Base-by-base conservation (phyloP, 176 grass and related monocot genomes). In the Lolium multiflorum region DNA sequence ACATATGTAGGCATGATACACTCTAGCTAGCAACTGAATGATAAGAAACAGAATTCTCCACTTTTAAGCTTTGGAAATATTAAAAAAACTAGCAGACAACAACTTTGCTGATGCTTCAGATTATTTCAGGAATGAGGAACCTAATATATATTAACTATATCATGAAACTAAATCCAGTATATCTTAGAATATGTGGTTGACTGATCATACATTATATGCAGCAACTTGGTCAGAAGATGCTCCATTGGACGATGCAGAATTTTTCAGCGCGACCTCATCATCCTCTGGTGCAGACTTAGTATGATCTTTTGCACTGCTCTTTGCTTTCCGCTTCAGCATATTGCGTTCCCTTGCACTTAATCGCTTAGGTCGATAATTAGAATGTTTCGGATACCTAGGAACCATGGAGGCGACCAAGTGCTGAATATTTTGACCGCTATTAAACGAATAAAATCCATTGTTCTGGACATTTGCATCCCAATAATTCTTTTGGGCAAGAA, bases 251-350 rank as follows among this genome's bases (percentile, higher is more conserved):
- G 55, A 65, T 35, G 78, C 66, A 38, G 89, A 82, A 76, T 80
- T 57, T 86, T 85, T 85, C 56, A 71, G 48, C 62, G 80, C 73
- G 88, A 79, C 64, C 37, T 93, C 92, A 47, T 94, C 94, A 74
- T 96, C 97, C 87, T 99, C 94, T 10, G 92, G 69, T 66, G 89
- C 81, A 85, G 87, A 57, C 81, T 99, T 99, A 38, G 87, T 91
- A 87, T 96, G 93, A 92, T 99, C 97, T 84, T 96, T 99, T 64
- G 94, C 92, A 47, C 58, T 93, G 58, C 73, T 89, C 77, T 96
- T 99, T 79, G 97, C 97, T 94, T 96, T 99, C 41, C 97, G 85
- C 88, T 99, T 99, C 72, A 99, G 84, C 79, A 96, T 88, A 89
- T 96, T 99, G 7, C 92, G 84, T 85, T 99, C 97, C 56, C 97